phyloP scores from a whole-genome alignment of 2,329 filamentous ascomycete species.

The Sclerotinia minor region DNA sequence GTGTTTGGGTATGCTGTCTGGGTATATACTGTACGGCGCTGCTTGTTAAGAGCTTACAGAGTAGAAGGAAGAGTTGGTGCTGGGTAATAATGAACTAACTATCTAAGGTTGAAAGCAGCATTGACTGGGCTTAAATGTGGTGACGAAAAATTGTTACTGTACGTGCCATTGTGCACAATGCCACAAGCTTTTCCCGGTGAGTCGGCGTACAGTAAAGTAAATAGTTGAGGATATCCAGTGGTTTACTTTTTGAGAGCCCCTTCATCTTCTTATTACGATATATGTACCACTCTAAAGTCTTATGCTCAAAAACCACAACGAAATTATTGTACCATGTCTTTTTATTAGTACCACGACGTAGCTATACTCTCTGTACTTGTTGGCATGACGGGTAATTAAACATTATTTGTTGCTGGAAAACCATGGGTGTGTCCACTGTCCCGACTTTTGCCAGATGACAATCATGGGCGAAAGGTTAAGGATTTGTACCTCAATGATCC shows the following conservation, averaged over 20 bases:
- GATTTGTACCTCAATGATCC: slow-evolving; percentile 23
- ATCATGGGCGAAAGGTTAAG: slow-evolving; percentile 5
- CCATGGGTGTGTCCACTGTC: neutral
- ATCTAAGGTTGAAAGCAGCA: neutral
- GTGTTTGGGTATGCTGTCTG: slow-evolving; percentile 36
- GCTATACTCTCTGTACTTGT: neutral
- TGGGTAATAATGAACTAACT: neutral
- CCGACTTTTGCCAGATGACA: slow-evolving; percentile 5
- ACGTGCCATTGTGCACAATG: neutral
- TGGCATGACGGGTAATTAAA: slow-evolving; percentile 7
- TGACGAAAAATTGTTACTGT: neutral
- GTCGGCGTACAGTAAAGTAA: neutral
- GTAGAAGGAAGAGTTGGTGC: neutral
- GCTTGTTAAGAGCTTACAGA: neutral
- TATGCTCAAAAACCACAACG: neutral
- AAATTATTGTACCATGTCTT: neutral
- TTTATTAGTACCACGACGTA: neutral
- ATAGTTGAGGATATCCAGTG: slow-evolving; percentile 6
- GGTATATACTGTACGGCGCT: neutral
- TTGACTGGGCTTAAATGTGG: neutral
- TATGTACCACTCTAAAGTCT: neutral
- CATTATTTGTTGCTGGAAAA: neutral
- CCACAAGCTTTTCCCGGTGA: slow-evolving; percentile 6
- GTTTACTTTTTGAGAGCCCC: slow-evolving; percentile 1
- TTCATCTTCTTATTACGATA: slow-evolving; percentile 17